A percentile compares a stretch with the other conserved stretches of the same genome.
Conservation (phyloP, 257 asterid species). For the Catharanthus roseus region DNA sequence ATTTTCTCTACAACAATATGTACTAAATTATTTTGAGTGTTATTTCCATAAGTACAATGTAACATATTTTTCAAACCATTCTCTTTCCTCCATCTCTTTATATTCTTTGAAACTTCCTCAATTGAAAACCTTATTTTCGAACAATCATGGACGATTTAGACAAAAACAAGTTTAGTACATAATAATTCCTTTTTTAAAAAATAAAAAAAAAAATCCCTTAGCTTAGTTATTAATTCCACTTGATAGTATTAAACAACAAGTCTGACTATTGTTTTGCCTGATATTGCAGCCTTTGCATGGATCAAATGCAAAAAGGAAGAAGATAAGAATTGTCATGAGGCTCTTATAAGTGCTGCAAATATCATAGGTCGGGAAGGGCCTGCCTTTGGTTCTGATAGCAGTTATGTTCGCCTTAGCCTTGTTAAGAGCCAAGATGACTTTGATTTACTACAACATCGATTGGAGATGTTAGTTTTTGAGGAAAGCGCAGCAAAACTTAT, state of each 20-base stretch:
- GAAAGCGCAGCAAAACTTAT: slow-evolving; percentile 7
- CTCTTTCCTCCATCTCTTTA: no score
- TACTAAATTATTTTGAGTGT: no score
- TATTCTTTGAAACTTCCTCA: no score
- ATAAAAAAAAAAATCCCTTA: no score
- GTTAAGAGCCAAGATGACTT: slow-evolving; percentile 23
- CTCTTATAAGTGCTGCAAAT: slow-evolving; percentile 10
- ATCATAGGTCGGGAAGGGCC: slow-evolving; percentile 21
- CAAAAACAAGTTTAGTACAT: no score
- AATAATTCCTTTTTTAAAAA: no score
- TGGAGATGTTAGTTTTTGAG: slow-evolving; percentile 14
- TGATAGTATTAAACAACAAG: no score
- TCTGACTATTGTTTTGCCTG: neutral
- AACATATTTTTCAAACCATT: no score
- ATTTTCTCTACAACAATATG: no score
- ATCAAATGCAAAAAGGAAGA: slow-evolving; percentile 25
- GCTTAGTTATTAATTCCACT: neutral
- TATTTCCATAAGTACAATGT: no score
- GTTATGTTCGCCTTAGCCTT: slow-evolving; percentile 22
- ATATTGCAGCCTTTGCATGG: slow-evolving; percentile 34
- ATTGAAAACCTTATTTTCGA: no score
- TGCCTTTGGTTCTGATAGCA: slow-evolving; percentile 12
- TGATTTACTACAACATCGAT: slow-evolving; percentile 10
- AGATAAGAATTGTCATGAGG: slow-evolving; percentile 19
- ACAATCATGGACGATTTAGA: no score